Conservation (phyloP, 2,329 filamentous ascomycete species). For the Aureobasidium pullulans region DNA sequence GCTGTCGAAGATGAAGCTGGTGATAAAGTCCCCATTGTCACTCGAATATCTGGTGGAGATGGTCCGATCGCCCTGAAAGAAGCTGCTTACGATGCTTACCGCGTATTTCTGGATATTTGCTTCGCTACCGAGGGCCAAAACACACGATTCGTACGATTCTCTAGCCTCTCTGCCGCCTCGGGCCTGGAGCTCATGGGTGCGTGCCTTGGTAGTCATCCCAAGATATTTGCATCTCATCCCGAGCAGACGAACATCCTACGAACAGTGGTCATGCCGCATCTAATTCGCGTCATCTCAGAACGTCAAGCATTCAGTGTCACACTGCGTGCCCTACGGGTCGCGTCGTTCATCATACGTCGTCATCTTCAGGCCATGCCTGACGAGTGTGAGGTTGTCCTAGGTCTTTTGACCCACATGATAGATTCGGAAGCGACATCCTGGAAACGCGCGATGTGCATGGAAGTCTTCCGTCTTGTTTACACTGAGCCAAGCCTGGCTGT, state of each 20-base stretch:
- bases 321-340: slow-evolving; percentile 71
- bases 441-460: slow-evolving; percentile 87
- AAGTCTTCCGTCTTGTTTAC: slow-evolving; percentile 81
- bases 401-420: slow-evolving; percentile 74
- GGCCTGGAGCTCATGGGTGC: slow-evolving; percentile 89
- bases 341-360: slow-evolving; percentile 72
- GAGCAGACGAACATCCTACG: slow-evolving; percentile 77
- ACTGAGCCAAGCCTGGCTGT: slow-evolving; percentile 70
- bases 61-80: slow-evolving; percentile 60
- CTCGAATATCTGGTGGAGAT: slow-evolving; percentile 60
- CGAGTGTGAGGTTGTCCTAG: slow-evolving; percentile 77
- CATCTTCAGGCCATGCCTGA: slow-evolving; percentile 66
- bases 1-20: slow-evolving; percentile 65
- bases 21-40: slow-evolving; percentile 48
- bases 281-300: slow-evolving; percentile 70
- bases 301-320: slow-evolving; percentile 73
- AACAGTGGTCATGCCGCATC: slow-evolving; percentile 71
- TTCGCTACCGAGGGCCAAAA: slow-evolving; percentile 78
- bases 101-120: slow-evolving; percentile 84
- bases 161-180: slow-evolving; percentile 71
- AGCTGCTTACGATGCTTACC: slow-evolving; percentile 78
- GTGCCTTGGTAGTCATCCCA: slow-evolving; percentile 76
- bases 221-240: slow-evolving; percentile 67
- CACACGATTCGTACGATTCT: slow-evolving; percentile 73
- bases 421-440: slow-evolving; percentile 75